Percentiles rank a stretch among this genome's conserved stretches.
Evolutionary conservation across 257 asterid genomes (phyloP).

Genomic region (Gynochthodes officinalis): DNA sequence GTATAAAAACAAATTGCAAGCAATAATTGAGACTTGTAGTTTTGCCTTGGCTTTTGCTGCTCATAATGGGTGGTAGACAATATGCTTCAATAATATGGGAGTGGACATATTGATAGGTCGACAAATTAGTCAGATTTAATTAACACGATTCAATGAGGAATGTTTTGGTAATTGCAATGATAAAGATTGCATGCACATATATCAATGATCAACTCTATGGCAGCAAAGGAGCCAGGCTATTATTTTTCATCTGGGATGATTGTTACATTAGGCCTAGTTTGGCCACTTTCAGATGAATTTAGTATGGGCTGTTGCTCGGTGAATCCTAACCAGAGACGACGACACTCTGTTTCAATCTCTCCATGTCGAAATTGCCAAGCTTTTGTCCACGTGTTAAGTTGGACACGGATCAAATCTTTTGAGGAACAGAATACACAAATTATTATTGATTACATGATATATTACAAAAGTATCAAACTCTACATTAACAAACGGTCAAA

Average conservation of each 20-base stretch:
- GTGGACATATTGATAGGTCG: neutral
- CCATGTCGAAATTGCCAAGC: neutral
- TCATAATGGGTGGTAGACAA: neutral
- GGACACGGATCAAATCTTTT: neutral
- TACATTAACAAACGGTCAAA: neutral
- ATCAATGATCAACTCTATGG: no score
- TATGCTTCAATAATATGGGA: neutral
- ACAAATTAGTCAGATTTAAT: neutral
- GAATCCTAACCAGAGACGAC: neutral
- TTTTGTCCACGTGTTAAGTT: neutral
- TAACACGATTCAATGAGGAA: neutral
- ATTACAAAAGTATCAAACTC: slow-evolving; percentile 7
- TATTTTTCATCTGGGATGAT: neutral
- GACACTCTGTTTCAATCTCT: neutral
- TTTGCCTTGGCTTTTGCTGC: slow-evolving; percentile 1
- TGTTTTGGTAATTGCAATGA: no score
- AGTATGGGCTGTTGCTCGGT: neutral
- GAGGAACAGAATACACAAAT: neutral
- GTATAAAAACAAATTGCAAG: neutral
- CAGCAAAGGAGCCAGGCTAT: no score
- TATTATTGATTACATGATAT: neutral
- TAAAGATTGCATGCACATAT: no score
- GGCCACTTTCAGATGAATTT: neutral
- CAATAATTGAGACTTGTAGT: slow-evolving; percentile 3
- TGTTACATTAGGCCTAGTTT: no score